Base-by-base conservation (phyloP, 768 basidiomycete genomes). In the Dentipellis sp. region DNA sequence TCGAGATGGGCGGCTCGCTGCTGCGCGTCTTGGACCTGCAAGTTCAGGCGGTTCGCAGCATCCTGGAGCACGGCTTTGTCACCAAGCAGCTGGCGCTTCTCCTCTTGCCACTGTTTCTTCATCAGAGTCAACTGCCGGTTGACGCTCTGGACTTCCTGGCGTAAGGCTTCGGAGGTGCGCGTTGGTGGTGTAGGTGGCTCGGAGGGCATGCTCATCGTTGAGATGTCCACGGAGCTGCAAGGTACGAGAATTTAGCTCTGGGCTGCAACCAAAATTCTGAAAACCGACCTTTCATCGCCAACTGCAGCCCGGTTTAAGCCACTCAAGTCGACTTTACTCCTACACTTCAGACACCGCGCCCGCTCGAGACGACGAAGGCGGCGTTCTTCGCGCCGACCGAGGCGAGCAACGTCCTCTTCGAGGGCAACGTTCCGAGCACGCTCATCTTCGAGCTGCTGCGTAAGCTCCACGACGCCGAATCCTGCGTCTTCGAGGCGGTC, bases 401-500 rank as follows among this genome's bases (percentile, higher is more conserved):
- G 70, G 36, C 84, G 75, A 4, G 81, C 80, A 46, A 84, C 75
- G 64, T 92, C 86, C 46, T 83, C 83, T 66, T 91, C 85, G 29
- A 91, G 70, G 0, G 65, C 57, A 6, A 68, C 68, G 14, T 86
- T 82, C 59, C 72, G 76, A 12, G 74, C 66, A 8, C 85, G 78
- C 9, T 88, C 86, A 60, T 90, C 87, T 56, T 84, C 86, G 3
- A 92, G 78, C 54, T 80, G 83, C 69, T 75, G 77, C 0, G 86
- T 83, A 37, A 91, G 72, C 7, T 79, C 81, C 47, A 92, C 81
- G 42, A 84, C 84, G 29, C 82, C 88, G 12, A 86, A 68, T 4
- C 91, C 91, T 0, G 86, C 84, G 56, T 91, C 84, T 64, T 90
- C 88, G 2, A 94, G 82, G 52, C 85, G 82, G 65, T 91, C 90